Conservation (phyloP, 148 eudicot genomes). For the Polygonum maritimum region DNA sequence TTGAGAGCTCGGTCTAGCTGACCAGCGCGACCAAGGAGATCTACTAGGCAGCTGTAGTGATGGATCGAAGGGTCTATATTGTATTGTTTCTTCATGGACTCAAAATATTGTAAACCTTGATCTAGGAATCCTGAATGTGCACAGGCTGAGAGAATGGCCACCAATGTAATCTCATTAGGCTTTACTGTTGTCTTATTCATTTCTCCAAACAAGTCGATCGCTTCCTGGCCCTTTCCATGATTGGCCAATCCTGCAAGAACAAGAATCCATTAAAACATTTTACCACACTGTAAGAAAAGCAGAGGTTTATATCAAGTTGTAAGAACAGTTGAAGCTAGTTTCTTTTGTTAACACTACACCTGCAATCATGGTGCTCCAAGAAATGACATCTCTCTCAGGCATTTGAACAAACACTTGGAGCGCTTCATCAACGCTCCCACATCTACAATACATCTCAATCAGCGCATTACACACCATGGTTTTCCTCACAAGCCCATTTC, state of each 20-base stretch:
- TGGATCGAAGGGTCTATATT: not conserved
- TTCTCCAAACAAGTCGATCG: no score
- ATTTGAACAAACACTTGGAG: slow-evolving; percentile 20
- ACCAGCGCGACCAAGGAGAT: slow-evolving; percentile 31
- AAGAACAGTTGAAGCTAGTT: not conserved
- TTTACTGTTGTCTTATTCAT: not conserved
- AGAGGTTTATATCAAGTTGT: not conserved
- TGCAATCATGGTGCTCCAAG: slow-evolving; percentile 41
- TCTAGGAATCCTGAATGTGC: no score
- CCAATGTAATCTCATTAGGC: no score
- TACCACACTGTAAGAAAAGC: no score
- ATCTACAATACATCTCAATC: slow-evolving; percentile 37
- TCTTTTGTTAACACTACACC: slow-evolving; percentile 17
- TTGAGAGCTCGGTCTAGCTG: slow-evolving; percentile 21
- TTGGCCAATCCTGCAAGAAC: no score
- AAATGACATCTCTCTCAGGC: slow-evolving; percentile 25
- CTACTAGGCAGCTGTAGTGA: slow-evolving; percentile 31
- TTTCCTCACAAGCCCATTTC: slow-evolving; percentile 20
- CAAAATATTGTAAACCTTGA: no score
- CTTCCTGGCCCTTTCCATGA: no score
- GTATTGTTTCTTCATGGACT: no score
- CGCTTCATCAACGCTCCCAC: slow-evolving; percentile 28
- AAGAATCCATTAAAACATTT: no score
- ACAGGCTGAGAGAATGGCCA: no score
- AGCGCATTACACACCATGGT: slow-evolving; percentile 29